Conservation (phyloP, 225 moss, liverwort and hornwort species). For the Marchantia polymorpha region DNA sequence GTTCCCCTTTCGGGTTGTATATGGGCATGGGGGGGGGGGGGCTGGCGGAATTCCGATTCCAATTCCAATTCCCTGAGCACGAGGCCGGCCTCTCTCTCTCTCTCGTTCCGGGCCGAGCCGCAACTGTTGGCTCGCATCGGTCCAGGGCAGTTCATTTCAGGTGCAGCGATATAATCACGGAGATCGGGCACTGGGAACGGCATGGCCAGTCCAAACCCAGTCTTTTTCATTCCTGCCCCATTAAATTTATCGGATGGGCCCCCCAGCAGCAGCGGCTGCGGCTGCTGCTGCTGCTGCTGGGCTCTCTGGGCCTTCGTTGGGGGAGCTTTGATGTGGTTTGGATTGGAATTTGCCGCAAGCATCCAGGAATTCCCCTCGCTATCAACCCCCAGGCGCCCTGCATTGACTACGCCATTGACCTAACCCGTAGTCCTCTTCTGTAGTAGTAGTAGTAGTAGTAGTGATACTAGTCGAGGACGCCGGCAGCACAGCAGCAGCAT, state of each 20-base stretch:
- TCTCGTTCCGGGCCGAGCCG: no score
- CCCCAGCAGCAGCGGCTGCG: no score
- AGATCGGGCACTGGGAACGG: slow-evolving; percentile 1
- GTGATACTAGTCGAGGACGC: background rate
- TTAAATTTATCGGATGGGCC: background rate
- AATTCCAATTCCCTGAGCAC: background rate
- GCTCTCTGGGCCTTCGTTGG: background rate
- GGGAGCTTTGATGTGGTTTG: no score
- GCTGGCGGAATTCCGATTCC: background rate
- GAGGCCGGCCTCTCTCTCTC: no score
- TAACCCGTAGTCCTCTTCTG: background rate
- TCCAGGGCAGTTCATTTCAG: no score
- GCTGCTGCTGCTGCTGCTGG: no score
- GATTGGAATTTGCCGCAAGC: no score
- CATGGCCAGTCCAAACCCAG: background rate
- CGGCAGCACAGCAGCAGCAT: background rate
- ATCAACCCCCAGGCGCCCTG: background rate
- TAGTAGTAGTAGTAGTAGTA: no score
- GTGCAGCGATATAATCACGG: no score
- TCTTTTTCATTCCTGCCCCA: background rate
- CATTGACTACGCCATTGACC: slow-evolving; percentile 2
- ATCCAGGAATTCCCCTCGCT: background rate
- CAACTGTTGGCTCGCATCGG: no score
- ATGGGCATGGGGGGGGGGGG: no score
- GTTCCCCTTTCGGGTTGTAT: background rate